Base-by-base conservation (phyloP, 768 basidiomycete species). In the Jaapia argillacea region DNA sequence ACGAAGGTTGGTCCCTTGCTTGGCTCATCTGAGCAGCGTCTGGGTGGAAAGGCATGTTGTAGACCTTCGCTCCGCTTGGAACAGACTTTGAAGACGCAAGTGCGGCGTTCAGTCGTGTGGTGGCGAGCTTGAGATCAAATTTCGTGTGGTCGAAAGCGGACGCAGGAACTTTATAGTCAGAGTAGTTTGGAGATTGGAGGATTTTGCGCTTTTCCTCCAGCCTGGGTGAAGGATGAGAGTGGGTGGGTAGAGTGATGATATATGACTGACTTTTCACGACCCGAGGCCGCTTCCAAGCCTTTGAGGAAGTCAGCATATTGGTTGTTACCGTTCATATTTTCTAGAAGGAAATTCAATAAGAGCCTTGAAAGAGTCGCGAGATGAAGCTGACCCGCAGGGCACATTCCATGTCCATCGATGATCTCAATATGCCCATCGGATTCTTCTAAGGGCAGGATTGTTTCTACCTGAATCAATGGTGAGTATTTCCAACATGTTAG, bases 361-460 rank as follows among this genome's bases (percentile, higher is more conserved):
- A 33, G 28, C 28, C 10, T 33, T 16, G 10, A 16, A 33, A n/a
- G n/a, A n/a, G n/a, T n/a, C n/a, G n/a, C n/a, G n/a, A n/a, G n/a
- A n/a, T n/a, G n/a, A n/a, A n/a, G 7, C 48, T 22, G 23, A 50
- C 44, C 49, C 5, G 43, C 49, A 4, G 61, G 61, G 41, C 59
- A 62, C 49, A 57, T 53, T 12, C 55, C 57, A 23, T 45, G 48
- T 36, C 57, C 57, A 24, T 41, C 48, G 48, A 61, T 55, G 22
- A 63, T 48, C 37, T 58, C 49, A 22, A 60, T 52, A 28, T 46
- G 44, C 10, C 61, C 59, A 37, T 57, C 46, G 2, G 59, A 62
- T 20, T 59, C 51, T 10, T 61, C 55, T 2, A 46, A 27, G 14
- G 57, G 47, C 22, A 55, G 47, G 16, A 62, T 62, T 28, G 52